Base-by-base conservation (phyloP, 148 eudicot species). In the Vaccinium macrocarpon region DNA sequence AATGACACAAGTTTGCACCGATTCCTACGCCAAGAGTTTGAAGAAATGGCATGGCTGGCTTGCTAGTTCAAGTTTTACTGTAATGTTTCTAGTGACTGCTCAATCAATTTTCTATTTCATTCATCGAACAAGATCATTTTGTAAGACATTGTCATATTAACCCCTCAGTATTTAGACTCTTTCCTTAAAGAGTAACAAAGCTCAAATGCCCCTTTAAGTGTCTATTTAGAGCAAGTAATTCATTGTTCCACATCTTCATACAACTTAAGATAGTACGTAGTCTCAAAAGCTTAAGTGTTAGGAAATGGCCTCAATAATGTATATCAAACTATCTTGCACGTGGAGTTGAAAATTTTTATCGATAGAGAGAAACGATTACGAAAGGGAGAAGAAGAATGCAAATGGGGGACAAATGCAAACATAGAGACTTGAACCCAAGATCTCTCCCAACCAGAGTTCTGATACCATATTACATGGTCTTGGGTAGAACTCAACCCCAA, bases 1-100 rank as follows among this genome's bases (percentile, higher is more conserved):
- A 62, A 91, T 93, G 93, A 84, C 92, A 51, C 97, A 95, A 88
- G 93, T 90, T 86, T 95, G 96, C 87, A 87, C 87, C 4, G 98
- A 96, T 79, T 90, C 98, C 14, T 96, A 96, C 71, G 72, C 90
- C 89, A 96, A 94, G 92, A 94, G 97, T 81, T 87, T 96, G 91
- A 96, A 96, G 87, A 92, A 92, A 82, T 94, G 94, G 94, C 99
- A 96, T 85, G 99, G 99, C 66, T 95, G 99, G 99, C 91, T 96
- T 81, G 96, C 99, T 80, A 92, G 94, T 87, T 93, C 99, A 77
- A 95, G 94, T 84, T 92, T 96, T 85, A 81, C 89, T 73, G 99
- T 96, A 91, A 89, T 91, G 56, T 82, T 68, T 55, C 64, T 84
- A 48, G 35, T 62, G 66, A 49, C 23, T 81, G 19, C 59, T 77